Percentiles rank a stretch among this genome's conserved stretches.
These are phyloP conservation scores for Chlorella sp. DNA, from an alignment of 139 green algal species.

Conservation along the genomic window DNA sequence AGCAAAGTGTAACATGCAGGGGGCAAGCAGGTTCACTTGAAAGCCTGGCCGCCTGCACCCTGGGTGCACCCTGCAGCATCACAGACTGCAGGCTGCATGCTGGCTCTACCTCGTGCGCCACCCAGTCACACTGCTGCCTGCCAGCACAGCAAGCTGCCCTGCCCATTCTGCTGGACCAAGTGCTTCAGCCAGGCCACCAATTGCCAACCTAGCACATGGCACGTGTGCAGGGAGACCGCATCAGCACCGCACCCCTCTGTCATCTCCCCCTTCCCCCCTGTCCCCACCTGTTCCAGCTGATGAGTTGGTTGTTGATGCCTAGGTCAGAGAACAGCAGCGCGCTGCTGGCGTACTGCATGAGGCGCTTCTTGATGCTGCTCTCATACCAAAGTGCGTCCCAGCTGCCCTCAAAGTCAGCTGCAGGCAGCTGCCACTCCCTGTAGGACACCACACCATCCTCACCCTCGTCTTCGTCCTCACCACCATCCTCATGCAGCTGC, in stretches of 20 bases:
- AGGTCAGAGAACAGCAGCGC: conserved; percentile 80
- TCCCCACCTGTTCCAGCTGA: conserved; percentile 81
- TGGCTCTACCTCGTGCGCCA: too few species aligned
- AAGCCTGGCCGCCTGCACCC: too few species aligned
- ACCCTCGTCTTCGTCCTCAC: conserved; percentile 71
- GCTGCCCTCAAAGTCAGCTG: conserved; percentile 51
- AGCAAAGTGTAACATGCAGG: too few species aligned
- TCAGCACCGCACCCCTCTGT: not conserved
- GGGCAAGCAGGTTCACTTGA: too few species aligned
- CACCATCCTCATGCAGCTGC: conserved; percentile 48
- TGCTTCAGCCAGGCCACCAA: too few species aligned
- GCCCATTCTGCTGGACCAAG: too few species aligned
- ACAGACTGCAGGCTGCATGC: too few species aligned
- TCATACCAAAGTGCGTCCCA: conserved; percentile 85
- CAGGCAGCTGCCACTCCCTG: conserved; percentile 72
- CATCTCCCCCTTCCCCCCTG: not conserved
- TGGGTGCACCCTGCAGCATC: too few species aligned
- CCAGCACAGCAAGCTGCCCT: too few species aligned
- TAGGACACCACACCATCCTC: conserved; percentile 62
- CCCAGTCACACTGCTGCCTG: too few species aligned
- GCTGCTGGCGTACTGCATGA: conserved; percentile 79
- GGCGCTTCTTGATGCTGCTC: conserved; percentile 59
- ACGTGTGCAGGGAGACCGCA: too few species aligned
- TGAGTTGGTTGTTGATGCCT: conserved; percentile 65
- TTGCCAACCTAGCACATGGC: too few species aligned